These are phyloP conservation scores for Neonectria sp. DNA, from an alignment of 2,329 filamentous ascomycete genomes.

Conservation along the genomic window DNA sequence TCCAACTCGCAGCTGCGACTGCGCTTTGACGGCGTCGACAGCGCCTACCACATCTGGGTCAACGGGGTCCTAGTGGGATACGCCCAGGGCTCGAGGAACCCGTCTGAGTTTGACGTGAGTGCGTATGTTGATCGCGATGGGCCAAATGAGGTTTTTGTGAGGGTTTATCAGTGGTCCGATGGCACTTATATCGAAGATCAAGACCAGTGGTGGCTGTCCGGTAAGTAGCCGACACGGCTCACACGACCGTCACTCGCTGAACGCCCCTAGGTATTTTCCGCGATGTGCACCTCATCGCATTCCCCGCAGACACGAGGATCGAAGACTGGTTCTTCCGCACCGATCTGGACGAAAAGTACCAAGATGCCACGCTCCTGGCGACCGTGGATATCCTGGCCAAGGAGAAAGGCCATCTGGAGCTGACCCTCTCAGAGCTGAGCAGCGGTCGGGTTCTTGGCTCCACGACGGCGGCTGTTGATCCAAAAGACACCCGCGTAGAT, in stretches of 20 bases:
- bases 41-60: constrained; percentile 78
- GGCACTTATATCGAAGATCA: constrained; percentile 80
- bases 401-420: constrained; percentile 54
- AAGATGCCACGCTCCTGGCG: constrained; percentile 61
- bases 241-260: constrained; percentile 54
- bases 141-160: constrained; percentile 71
- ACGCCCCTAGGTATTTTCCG: constrained; percentile 72
- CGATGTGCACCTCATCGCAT: constrained; percentile 74
- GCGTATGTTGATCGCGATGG: constrained; percentile 56
- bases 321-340: constrained; percentile 72
- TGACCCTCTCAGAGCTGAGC: constrained; percentile 60
- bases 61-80: constrained; percentile 77
- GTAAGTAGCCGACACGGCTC: constrained; percentile 69
- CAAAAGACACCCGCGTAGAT: constrained; percentile 55
- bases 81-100: constrained; percentile 77
- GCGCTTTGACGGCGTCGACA: constrained; percentile 81
- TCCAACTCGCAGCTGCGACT: constrained; percentile 70
- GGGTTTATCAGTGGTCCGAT: constrained; percentile 81
- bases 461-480: constrained; percentile 44
- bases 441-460: constrained; percentile 54
- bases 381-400: constrained; percentile 60
- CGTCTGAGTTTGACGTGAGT: constrained; percentile 79
- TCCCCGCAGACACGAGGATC: constrained; percentile 68
- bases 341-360: constrained; percentile 67
- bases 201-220: constrained; percentile 78